Evolutionary conservation across 2,329 filamentous ascomycete genomes (phyloP).

Genomic region (Salinomyces thailandicus): DNA sequence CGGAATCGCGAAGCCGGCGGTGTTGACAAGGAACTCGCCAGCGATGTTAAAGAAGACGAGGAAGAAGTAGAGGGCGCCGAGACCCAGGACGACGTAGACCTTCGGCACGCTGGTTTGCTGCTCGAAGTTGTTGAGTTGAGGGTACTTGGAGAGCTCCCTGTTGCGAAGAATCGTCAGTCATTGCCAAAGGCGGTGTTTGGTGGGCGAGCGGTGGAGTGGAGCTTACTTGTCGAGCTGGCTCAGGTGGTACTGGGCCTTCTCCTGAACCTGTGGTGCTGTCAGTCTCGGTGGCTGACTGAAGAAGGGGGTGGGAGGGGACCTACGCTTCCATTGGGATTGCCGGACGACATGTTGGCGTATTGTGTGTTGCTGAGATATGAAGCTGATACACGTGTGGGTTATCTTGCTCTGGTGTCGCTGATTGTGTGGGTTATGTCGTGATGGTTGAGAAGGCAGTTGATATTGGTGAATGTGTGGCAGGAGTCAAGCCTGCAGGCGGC

Average conservation of each 20-base stretch:
- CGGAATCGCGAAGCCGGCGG: slow-evolving; percentile 72
- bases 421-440: too few relatives aligned
- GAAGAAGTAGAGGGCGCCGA: slow-evolving; percentile 75
- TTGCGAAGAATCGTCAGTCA: slow-evolving; percentile 13
- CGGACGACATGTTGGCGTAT: slow-evolving; percentile 2
- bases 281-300: not conserved
- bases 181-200: slow-evolving; percentile 46
- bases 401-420: not conserved
- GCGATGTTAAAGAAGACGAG: slow-evolving; percentile 88
- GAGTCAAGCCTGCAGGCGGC: too few relatives aligned
- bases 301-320: not conserved
- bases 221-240: slow-evolving; percentile 68
- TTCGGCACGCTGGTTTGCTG: slow-evolving; percentile 74
- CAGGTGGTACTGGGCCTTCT: slow-evolving; percentile 47
- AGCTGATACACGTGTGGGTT: not conserved
- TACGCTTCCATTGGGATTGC: slow-evolving; percentile 5
- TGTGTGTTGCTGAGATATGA: not conserved
- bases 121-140: slow-evolving; percentile 73
- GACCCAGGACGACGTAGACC: slow-evolving; percentile 69
- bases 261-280: not conserved
- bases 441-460: too few relatives aligned
- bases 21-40: slow-evolving; percentile 77
- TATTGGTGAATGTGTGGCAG: too few relatives aligned
- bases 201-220: slow-evolving; percentile 49
- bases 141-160: slow-evolving; percentile 72